Percentiles rank a stretch among this genome's conserved stretches.
Conservation (phyloP, 1,284 basidiomycete genomes). For the Cutaneotrichosporon dermatis region DNA sequence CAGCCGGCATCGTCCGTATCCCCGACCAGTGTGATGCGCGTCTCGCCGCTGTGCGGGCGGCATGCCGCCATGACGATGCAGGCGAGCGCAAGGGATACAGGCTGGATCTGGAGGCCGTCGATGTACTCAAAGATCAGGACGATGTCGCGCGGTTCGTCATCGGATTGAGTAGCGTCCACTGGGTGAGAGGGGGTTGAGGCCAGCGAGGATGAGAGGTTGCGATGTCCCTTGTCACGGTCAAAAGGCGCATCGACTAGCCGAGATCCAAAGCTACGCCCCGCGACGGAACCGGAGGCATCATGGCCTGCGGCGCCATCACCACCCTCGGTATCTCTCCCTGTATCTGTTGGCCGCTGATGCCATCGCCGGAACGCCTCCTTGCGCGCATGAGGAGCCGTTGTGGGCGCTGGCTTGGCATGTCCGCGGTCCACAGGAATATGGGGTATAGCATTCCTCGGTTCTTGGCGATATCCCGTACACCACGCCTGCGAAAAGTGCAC, state of each 20-base stretch:
- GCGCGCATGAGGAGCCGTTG: too few relatives aligned
- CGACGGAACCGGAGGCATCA: too few relatives aligned
- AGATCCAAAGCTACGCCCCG: too few relatives aligned
- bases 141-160: background rate
- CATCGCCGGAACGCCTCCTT: too few relatives aligned
- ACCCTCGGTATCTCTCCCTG: too few relatives aligned
- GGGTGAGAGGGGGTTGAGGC: too few relatives aligned
- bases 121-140: constrained; percentile 1
- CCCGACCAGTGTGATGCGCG: background rate
- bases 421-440: background rate
- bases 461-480: background rate
- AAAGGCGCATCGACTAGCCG: too few relatives aligned
- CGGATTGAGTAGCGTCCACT: too few relatives aligned
- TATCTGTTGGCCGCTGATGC: too few relatives aligned
- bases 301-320: too few relatives aligned
- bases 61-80: background rate
- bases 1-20: background rate
- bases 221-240: too few relatives aligned
- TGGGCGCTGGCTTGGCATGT: background rate
- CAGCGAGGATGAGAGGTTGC: too few relatives aligned
- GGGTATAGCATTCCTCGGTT: background rate
- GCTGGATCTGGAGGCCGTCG: background rate
- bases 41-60: background rate
- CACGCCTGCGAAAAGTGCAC: background rate
- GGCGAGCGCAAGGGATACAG: background rate